Conservation (phyloP, 108 stramenopile species). For the Mediolabrus comicus region DNA sequence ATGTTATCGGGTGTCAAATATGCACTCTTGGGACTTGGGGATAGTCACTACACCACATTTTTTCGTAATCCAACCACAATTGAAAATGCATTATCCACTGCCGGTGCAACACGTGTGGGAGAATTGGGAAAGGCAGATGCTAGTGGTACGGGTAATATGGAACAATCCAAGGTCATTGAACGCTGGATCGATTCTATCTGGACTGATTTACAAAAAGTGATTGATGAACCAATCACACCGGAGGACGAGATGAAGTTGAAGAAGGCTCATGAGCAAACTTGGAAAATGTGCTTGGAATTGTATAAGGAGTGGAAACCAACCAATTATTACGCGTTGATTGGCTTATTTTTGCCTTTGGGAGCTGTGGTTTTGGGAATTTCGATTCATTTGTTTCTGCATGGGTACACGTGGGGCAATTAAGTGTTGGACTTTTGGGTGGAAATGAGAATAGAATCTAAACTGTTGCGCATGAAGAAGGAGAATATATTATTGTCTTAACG, state of each 20-base stretch:
- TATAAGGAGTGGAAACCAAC: slow-evolving; percentile 30
- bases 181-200: slow-evolving; percentile 43
- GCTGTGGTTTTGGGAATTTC: slow-evolving; percentile 18
- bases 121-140: slow-evolving; percentile 79
- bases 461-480: not conserved
- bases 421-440: not conserved
- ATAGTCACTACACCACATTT: slow-evolving; percentile 64
- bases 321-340: slow-evolving; percentile 10
- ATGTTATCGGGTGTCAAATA: slow-evolving; percentile 17
- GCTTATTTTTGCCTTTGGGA: slow-evolving; percentile 14
- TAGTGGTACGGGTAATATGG: slow-evolving; percentile 55
- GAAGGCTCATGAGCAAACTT: slow-evolving; percentile 27
- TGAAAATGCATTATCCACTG: slow-evolving; percentile 54
- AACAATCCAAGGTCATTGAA: slow-evolving; percentile 60
- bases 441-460: not conserved
- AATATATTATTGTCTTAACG: too few relatives aligned
- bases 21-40: slow-evolving; percentile 56
- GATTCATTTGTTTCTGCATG: slow-evolving; percentile 18
- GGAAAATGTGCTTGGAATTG: slow-evolving; percentile 38
- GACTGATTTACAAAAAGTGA: slow-evolving; percentile 30
- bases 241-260: not conserved
- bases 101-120: slow-evolving; percentile 64
- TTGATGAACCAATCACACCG: not conserved
- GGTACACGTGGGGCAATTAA: not conserved
- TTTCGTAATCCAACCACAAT: slow-evolving; percentile 70